A percentile compares a stretch with the other conserved stretches of the same genome.
Evolutionary conservation across 139 green algal genomes (phyloP).

Genomic region (Monoraphidium neglectum): DNA sequence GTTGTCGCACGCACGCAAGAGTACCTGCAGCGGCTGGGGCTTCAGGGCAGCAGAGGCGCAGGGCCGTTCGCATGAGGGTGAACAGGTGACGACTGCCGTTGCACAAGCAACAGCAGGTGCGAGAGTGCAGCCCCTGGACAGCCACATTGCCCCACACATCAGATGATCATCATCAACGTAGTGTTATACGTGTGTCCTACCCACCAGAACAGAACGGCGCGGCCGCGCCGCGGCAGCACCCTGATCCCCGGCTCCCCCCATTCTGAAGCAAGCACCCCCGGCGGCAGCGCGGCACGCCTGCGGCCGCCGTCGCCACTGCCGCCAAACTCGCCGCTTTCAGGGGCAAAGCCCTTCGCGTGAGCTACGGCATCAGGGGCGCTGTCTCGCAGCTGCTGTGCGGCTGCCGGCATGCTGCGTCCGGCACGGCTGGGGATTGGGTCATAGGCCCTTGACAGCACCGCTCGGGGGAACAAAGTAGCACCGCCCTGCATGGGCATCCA

Average conservation of each 20-base stretch:
- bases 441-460: constrained; percentile 3
- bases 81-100: not conserved
- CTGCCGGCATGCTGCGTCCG: not conserved
- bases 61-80: not conserved
- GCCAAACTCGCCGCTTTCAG: too few species aligned
- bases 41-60: not conserved
- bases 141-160: not conserved
- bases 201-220: constrained; percentile 68
- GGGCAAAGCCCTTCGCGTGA: not conserved
- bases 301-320: constrained; percentile 2
- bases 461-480: constrained; percentile 42
- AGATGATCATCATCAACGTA: not conserved
- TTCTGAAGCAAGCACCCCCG: constrained; percentile 4
- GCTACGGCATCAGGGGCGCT: not conserved
- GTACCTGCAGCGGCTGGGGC: not conserved
- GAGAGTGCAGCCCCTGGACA: too few species aligned
- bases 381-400: not conserved
- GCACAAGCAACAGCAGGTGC: not conserved
- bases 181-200: not conserved
- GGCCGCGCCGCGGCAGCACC: constrained; percentile 46
- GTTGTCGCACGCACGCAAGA: too few species aligned
- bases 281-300: not conserved
- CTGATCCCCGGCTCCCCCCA: constrained; percentile 25
- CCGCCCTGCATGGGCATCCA: constrained; percentile 32
- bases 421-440: too few species aligned